phyloP scores from a whole-genome alignment of 306 rosid species.

The Canavalia ensiformis region DNA sequence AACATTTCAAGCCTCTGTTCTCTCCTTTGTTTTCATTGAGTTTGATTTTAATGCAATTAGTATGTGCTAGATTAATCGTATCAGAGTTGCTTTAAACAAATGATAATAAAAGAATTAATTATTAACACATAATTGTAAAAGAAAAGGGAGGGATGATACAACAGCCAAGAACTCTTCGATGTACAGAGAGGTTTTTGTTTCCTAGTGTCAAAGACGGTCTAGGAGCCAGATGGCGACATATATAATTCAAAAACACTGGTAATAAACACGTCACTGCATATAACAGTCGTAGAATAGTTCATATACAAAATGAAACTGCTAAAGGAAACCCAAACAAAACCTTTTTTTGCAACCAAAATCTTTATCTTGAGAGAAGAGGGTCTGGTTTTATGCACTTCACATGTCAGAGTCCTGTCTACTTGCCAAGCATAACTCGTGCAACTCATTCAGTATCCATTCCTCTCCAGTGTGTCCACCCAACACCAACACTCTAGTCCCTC shows the following conservation, averaged over 20 bases:
- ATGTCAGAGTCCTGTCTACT: slow-evolving; percentile 81
- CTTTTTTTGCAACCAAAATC: slow-evolving; percentile 42
- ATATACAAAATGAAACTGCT: slow-evolving; percentile 53
- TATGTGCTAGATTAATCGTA: too few species aligned
- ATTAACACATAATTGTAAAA: slow-evolving; percentile 2
- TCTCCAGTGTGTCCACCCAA: slow-evolving; percentile 97
- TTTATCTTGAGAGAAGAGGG: slow-evolving; percentile 22
- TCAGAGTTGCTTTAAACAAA: background rate
- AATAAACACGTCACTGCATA: slow-evolving; percentile 40
- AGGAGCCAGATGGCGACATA: slow-evolving; percentile 19
- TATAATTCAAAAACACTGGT: slow-evolving; percentile 32
- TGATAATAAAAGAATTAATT: slow-evolving; percentile 20
- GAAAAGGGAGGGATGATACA: slow-evolving; percentile 26
- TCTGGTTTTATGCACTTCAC: slow-evolving; percentile 40
- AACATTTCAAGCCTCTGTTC: background rate
- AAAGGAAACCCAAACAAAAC: slow-evolving; percentile 25
- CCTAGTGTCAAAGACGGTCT: slow-evolving; percentile 21
- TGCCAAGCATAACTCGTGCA: slow-evolving; percentile 94
- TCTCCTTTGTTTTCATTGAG: too few species aligned
- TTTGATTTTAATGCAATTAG: too few species aligned
- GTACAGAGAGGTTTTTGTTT: slow-evolving; percentile 24
- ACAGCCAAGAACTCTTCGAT: slow-evolving; percentile 35
- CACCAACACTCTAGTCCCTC: slow-evolving; percentile 94
- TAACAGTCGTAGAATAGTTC: slow-evolving; percentile 38
- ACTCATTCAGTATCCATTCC: slow-evolving; percentile 97